Conservation (phyloP, 306 rosid genomes). For the Rosa multiflora region DNA sequence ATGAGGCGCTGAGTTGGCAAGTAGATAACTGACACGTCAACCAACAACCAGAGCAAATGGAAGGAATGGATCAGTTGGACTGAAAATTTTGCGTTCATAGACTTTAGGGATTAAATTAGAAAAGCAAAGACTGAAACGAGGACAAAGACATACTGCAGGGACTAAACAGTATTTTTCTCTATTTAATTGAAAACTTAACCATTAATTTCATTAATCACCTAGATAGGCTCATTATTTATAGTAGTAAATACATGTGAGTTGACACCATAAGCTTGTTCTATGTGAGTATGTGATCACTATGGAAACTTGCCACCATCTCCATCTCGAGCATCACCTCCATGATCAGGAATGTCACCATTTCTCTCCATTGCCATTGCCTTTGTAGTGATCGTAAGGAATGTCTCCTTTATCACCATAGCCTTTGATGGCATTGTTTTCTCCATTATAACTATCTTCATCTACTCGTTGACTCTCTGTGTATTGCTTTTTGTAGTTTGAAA, state of each 20-base stretch:
- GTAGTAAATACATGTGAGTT: neutral
- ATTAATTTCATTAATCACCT: neutral
- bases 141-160: too few species aligned
- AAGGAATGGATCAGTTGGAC: too few species aligned
- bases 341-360: neutral
- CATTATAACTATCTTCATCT: constrained; percentile 17
- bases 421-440: constrained; percentile 16
- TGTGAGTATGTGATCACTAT: neutral
- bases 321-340: too few species aligned
- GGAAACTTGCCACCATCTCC: neutral
- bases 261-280: neutral
- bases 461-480: neutral
- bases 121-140: too few species aligned
- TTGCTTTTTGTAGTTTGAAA: constrained; percentile 16
- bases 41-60: too few species aligned
- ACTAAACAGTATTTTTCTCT: too few species aligned
- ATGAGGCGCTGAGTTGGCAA: too few species aligned
- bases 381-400: neutral
- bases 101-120: too few species aligned
- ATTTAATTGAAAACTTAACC: neutral
- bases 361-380: neutral
- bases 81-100: too few species aligned
- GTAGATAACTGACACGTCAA: too few species aligned
- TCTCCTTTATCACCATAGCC: neutral
- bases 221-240: neutral